These are phyloP conservation scores for Trichocomaceae sp. DNA, from an alignment of 2,329 filamentous ascomycete species.

Conservation along the genomic window DNA sequence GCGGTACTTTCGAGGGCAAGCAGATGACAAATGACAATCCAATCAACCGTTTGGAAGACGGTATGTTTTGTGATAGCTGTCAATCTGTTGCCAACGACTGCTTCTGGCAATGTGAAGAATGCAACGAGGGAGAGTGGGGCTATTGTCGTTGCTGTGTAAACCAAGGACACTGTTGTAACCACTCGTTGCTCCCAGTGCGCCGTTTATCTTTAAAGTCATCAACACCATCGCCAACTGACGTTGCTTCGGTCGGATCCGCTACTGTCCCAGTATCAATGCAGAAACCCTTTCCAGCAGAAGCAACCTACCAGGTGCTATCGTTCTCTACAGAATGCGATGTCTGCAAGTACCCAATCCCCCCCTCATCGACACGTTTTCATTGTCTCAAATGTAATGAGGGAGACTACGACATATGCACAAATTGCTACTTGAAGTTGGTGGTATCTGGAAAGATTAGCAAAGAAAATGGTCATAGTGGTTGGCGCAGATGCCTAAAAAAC, in stretches of 20 bases:
- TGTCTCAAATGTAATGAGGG: conserved; percentile 70
- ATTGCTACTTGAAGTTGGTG: conserved; percentile 67
- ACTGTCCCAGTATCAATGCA: conserved; percentile 25
- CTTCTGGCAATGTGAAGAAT: conserved; percentile 82
- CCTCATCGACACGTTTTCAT: conserved; percentile 66
- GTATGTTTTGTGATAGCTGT: conserved; percentile 79
- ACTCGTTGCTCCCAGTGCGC: conserved; percentile 69
- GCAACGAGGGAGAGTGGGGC: conserved; percentile 91
- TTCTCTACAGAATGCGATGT: conserved; percentile 74
- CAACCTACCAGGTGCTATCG: conserved; percentile 59
- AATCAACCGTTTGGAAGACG: conserved; percentile 61
- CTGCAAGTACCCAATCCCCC: conserved; percentile 66
- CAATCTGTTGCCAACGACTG: conserved; percentile 67
- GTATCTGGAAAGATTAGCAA: conserved; percentile 57
- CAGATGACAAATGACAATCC: conserved; percentile 61
- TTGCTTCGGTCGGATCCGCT: conserved; percentile 21
- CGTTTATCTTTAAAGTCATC: conserved; percentile 41
- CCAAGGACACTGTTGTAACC: conserved; percentile 71
- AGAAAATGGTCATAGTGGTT: conserved; percentile 72
- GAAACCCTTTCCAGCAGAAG: conserved; percentile 33
- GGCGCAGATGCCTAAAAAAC: conserved; percentile 71
- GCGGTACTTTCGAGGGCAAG: conserved; percentile 36
- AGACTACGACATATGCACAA: conserved; percentile 79
- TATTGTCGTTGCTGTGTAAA: conserved; percentile 87
- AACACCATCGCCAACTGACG: conserved; percentile 15